These are phyloP conservation scores for Dalbergia cultrata DNA, from an alignment of 306 rosid genomes.

Conservation along the genomic window DNA sequence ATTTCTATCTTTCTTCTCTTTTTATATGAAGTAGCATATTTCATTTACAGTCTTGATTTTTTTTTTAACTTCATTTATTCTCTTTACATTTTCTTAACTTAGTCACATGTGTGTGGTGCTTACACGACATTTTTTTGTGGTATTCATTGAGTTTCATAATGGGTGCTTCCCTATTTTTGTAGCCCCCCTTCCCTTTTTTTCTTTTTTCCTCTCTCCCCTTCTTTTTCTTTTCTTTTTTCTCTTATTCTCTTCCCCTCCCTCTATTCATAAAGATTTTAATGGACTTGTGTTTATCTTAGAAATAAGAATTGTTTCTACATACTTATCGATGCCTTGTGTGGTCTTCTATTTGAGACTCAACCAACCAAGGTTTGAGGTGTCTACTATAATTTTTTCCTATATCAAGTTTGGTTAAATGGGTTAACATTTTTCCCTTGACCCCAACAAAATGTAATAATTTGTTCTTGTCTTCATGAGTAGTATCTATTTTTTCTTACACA, in stretches of 20 bases:
- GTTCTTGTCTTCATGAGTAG: neutral
- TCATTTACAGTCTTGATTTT: neutral
- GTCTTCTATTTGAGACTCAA: neutral
- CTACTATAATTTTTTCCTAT: neutral
- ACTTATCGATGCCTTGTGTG: neutral
- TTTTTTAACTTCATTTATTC: neutral
- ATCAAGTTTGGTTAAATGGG: neutral
- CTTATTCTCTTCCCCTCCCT: neutral
- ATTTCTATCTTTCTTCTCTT: conserved; percentile 26
- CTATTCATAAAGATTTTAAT: neutral
- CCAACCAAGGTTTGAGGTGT: neutral
- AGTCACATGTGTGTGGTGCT: neutral
- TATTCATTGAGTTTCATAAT: neutral
- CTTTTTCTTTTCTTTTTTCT: neutral
- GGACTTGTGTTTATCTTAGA: neutral
- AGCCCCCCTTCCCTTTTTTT: no score
- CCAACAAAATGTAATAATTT: neutral
- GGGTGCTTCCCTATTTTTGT: neutral
- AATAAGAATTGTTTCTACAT: conserved; percentile 1
- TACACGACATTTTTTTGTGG: neutral
- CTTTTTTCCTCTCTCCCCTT: no score
- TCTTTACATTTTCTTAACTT: conserved; percentile 1
- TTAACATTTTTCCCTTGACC: neutral
- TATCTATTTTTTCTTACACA: no score
- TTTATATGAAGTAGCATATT: neutral